phyloP scores from a whole-genome alignment of 2,329 filamentous ascomycete species.

The Paecilomyces dactylethromorphus region DNA sequence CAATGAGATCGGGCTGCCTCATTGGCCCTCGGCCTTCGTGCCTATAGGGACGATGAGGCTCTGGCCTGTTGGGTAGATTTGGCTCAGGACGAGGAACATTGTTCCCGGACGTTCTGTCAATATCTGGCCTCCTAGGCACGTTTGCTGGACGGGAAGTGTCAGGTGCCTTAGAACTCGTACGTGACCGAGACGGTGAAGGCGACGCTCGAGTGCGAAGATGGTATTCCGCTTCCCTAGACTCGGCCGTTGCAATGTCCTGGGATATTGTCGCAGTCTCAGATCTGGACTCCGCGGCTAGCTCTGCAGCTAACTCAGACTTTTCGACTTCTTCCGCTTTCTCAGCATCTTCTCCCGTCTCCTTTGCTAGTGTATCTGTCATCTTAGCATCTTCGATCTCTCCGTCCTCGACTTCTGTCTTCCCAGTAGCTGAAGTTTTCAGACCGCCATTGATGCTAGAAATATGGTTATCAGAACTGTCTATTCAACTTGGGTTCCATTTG shows the following conservation, averaged over 20 bases:
- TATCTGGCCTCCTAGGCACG: constrained; percentile 33
- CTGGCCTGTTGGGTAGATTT: constrained; percentile 29
- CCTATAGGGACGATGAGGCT: constrained; percentile 25
- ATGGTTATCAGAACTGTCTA: constrained; percentile 13
- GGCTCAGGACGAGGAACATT: constrained; percentile 24
- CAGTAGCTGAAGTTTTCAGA: constrained; percentile 14
- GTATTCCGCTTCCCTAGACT: constrained; percentile 10
- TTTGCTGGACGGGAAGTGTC: constrained; percentile 22
- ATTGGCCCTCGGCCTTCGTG: constrained; percentile 31
- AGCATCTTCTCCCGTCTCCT: constrained; percentile 3
- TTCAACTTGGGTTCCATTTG: neutral
- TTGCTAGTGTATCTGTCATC: constrained; percentile 27
- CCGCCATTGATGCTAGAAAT: constrained; percentile 21
- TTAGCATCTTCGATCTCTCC: constrained; percentile 42
- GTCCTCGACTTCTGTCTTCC: constrained; percentile 36
- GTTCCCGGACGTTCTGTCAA: constrained; percentile 22
- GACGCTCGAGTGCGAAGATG: constrained; percentile 10
- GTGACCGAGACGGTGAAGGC: constrained; percentile 15
- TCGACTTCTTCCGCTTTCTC: neutral
- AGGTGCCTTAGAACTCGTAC: constrained; percentile 18
- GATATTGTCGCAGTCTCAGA: neutral
- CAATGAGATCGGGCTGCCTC: constrained; percentile 31
- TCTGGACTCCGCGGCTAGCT: neutral
- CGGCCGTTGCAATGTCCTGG: neutral
- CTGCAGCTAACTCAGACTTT: neutral